Evolutionary conservation across 768 basidiomycete species (phyloP), one percentile per base, ranked within the genome.

Genomic region (Psilocybe cyanescens): DNA sequence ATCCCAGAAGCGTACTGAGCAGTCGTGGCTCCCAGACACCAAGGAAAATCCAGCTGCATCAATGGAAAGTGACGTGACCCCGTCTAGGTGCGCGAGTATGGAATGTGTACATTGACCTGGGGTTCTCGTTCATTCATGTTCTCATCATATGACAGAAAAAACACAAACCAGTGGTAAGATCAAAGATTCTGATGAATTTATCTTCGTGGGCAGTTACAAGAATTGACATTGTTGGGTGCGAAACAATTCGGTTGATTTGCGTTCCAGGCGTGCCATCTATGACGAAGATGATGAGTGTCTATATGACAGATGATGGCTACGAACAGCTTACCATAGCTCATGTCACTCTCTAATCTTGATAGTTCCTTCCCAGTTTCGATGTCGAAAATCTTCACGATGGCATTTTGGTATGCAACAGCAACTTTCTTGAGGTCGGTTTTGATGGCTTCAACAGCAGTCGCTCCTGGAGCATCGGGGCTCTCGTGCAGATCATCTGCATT

Each of bases 1-100:
- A 72, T 97, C 94, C 97, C 97, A 99, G 77, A 97, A 90, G 28
- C 96, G 91, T 39, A 94, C 79, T 14, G 94, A 96, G 72, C 95
- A 95, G 72, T 99, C 97, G 72, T 97, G 94, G 58, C 92, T 91
- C 44, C 90, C 92, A 1, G 96, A 94, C 4, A 94, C 90, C 53
- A 99, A 84, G 4, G 89, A 88, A 68, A 94, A 94, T 5, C 92
- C 93, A 2, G 95, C 83, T 0, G 91, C 86, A 65, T 96, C 93
- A 64, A 98, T 88, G 17, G 93, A 90, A 29, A 99, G 78, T 28
- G 94, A 95, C 16, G 96, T 97, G 37, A 98, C 91, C 3, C 92
- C 90, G 65, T 96, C 93, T 39, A 96, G 81, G 72, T 99, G 97
- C 28, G 94, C 95, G 16, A 90, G 78, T 82, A 97, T 93, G 49